phyloP scores from a whole-genome alignment of 768 basidiomycete species.

The Rhizopogon sp. region DNA sequence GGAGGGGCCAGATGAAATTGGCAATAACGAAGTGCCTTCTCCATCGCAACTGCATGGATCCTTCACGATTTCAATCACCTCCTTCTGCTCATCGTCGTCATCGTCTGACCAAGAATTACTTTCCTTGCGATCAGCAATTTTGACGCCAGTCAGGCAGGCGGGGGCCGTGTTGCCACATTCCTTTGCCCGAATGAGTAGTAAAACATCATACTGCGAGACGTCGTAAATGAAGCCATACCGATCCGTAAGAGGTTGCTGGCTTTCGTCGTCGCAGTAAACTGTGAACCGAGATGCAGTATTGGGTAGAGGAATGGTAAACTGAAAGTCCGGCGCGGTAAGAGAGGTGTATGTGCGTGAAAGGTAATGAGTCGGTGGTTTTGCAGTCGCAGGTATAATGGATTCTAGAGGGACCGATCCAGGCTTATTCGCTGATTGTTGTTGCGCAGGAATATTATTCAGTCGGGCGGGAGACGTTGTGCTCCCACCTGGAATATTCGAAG shows the following conservation, averaged over 20 bases:
- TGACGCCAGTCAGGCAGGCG: slow-evolving; percentile 82
- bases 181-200: slow-evolving; percentile 67
- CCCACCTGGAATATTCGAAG: slow-evolving; percentile 9
- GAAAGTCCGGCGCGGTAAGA: slow-evolving; percentile 69
- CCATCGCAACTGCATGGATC: slow-evolving; percentile 38
- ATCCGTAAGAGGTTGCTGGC: slow-evolving; percentile 66
- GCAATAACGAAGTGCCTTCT: slow-evolving; percentile 7
- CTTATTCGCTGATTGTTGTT: slow-evolving; percentile 23
- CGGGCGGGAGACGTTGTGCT: slow-evolving; percentile 3
- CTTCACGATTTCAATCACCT: slow-evolving; percentile 33
- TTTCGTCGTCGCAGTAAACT: slow-evolving; percentile 45
- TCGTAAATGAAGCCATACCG: slow-evolving; percentile 92
- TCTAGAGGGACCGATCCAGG: slow-evolving; percentile 61
- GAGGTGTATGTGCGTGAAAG: slow-evolving; percentile 72
- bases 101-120: slow-evolving; percentile 75
- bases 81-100: slow-evolving; percentile 37
- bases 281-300: slow-evolving; percentile 53
- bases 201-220: slow-evolving; percentile 72
- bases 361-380: slow-evolving; percentile 83
- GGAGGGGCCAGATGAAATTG: slow-evolving; percentile 7
- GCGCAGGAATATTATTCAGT: slow-evolving; percentile 1
- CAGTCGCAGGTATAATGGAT: slow-evolving; percentile 73
- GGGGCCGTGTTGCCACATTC: slow-evolving; percentile 74
- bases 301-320: slow-evolving; percentile 58
- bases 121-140: slow-evolving; percentile 80